Conservation (phyloP, 2,329 filamentous ascomycete genomes). For the Coniochaeta sp. region DNA sequence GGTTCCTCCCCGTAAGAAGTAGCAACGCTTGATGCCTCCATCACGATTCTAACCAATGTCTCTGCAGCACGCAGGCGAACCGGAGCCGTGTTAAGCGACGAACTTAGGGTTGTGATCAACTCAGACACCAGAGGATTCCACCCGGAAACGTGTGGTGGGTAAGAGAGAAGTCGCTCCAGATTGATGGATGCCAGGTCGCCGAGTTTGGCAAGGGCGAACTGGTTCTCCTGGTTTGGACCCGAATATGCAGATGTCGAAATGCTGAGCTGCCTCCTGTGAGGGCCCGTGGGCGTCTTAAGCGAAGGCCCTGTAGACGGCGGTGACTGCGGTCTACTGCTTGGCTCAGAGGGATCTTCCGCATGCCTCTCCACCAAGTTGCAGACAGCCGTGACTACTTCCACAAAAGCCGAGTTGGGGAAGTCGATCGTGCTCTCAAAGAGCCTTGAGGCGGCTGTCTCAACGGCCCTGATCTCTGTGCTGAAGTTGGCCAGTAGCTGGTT, state of each 20-base stretch:
- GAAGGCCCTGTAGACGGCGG: slow-evolving; percentile 19
- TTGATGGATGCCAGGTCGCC: slow-evolving; percentile 69
- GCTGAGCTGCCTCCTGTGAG: slow-evolving; percentile 38
- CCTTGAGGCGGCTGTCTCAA: slow-evolving; percentile 78
- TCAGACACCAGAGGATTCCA: slow-evolving; percentile 62
- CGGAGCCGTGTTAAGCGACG: slow-evolving; percentile 36
- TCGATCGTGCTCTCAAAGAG: slow-evolving; percentile 89
- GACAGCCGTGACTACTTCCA: slow-evolving; percentile 67
- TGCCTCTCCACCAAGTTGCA: slow-evolving; percentile 56
- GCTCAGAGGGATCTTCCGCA: slow-evolving; percentile 18
- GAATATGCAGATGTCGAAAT: slow-evolving; percentile 32
- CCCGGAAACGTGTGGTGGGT: slow-evolving; percentile 60
- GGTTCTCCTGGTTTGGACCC: slow-evolving; percentile 51
- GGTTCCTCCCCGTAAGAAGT: slow-evolving; percentile 40
- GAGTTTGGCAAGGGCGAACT: slow-evolving; percentile 65
- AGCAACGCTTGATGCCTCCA: slow-evolving; percentile 51
- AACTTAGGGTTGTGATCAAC: slow-evolving; percentile 42
- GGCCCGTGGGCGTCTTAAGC: slow-evolving; percentile 26
- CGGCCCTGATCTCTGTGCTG: slow-evolving; percentile 73
- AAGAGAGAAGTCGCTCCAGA: slow-evolving; percentile 63
- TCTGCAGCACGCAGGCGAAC: slow-evolving; percentile 56
- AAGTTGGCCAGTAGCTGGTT: slow-evolving; percentile 56
- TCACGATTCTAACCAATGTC: slow-evolving; percentile 49
- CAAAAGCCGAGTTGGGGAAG: slow-evolving; percentile 77
- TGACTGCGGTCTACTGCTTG: slow-evolving; percentile 26